phyloP scores from a whole-genome alignment of 164 flowering plant genomes.

The Pachysandra terminalis region DNA sequence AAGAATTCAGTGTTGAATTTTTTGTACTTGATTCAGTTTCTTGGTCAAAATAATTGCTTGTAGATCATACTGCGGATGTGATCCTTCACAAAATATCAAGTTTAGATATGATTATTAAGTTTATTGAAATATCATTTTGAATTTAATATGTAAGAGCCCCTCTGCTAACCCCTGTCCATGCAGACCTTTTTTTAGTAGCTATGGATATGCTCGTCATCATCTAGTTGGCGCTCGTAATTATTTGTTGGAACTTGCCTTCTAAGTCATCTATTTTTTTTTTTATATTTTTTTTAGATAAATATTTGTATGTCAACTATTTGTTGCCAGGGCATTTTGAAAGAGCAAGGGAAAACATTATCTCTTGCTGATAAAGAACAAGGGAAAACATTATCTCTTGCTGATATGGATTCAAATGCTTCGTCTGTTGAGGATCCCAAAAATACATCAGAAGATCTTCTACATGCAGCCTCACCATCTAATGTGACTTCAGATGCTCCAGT shows the following conservation, averaged over 20 bases:
- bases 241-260: not conserved
- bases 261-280: not conserved
- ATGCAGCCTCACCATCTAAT: slow-evolving; percentile 21
- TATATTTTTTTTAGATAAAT: no score
- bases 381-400: slow-evolving; percentile 18
- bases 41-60: not conserved
- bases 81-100: not conserved
- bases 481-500: slow-evolving; percentile 31
- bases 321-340: slow-evolving; percentile 19
- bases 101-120: no score
- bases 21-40: not conserved
- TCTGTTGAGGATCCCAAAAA: slow-evolving; percentile 18
- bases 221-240: not conserved
- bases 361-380: slow-evolving; percentile 17
- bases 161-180: not conserved
- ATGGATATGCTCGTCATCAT: not conserved
- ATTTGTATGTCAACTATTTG: not conserved
- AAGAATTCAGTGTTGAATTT: not conserved
- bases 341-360: slow-evolving; percentile 20
- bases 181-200: not conserved
- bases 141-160: no score
- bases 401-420: slow-evolving; percentile 23
- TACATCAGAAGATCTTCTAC: slow-evolving; percentile 25
- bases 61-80: not conserved
- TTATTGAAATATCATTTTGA: no score